phyloP scores from a whole-genome alignment of 78 protist species.

The Salpingoeca rosetta region DNA sequence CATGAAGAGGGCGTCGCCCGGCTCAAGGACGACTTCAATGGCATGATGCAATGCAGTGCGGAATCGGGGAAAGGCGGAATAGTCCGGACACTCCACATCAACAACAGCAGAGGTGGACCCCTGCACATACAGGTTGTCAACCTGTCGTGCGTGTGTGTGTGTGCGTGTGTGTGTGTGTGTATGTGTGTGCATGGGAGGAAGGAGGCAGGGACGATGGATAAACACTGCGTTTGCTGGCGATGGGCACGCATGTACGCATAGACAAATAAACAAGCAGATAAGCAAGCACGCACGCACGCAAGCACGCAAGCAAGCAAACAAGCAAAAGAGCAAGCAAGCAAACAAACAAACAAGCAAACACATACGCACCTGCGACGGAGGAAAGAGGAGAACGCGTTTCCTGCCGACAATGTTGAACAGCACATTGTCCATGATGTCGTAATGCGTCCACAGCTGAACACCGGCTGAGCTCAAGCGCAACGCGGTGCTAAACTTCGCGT shows the following conservation, averaged over 20 bases:
- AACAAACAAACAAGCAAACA: too few species aligned
- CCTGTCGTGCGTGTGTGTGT: too few species aligned
- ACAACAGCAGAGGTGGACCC: slow-evolving; percentile 15
- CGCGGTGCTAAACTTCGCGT: neutral
- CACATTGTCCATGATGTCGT: slow-evolving; percentile 27
- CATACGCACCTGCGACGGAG: neutral
- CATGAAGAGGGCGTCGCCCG: slow-evolving; percentile 20
- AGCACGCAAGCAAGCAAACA: too few species aligned
- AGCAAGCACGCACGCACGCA: too few species aligned
- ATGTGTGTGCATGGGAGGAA: too few species aligned
- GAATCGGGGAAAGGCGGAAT: neutral
- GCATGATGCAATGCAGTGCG: neutral
- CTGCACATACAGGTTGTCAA: slow-evolving; percentile 10
- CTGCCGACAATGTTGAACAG: slow-evolving; percentile 6
- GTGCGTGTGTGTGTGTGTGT: too few species aligned
- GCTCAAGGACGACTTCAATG: neutral
- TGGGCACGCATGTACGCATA: too few species aligned
- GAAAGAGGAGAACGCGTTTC: slow-evolving; percentile 12
- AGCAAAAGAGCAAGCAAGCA: too few species aligned
- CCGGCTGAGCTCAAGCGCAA: slow-evolving; percentile 7
- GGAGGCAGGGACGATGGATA: too few species aligned
- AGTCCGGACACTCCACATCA: neutral
- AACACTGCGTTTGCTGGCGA: too few species aligned
- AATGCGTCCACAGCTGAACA: slow-evolving; percentile 26
- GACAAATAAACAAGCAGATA: too few species aligned